A percentile compares a stretch with the other conserved stretches of the same genome.
phyloP scores from a whole-genome alignment of 2,329 filamentous ascomycete genomes.

The Penicillium sp. region DNA sequence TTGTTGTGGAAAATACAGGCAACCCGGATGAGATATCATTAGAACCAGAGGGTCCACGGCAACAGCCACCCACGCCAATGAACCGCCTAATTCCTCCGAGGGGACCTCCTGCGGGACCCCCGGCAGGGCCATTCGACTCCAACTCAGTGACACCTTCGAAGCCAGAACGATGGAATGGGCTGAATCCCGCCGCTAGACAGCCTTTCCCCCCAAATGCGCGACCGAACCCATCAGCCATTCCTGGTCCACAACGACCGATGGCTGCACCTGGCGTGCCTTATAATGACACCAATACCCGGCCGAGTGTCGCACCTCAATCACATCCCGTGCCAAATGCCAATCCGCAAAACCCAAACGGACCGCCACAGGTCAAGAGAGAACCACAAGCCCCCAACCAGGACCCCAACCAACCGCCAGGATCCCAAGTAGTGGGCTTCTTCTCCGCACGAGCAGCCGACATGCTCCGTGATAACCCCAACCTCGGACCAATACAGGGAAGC shows the following conservation, averaged over 20 bases:
- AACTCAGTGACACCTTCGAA: slow-evolving; percentile 38
- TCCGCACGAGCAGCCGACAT: slow-evolving; percentile 62
- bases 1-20: slow-evolving; percentile 62
- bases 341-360: slow-evolving; percentile 13
- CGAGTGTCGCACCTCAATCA: slow-evolving; percentile 17
- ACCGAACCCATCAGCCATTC: slow-evolving; percentile 17
- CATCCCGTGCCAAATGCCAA: slow-evolving; percentile 7
- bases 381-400: slow-evolving; percentile 18
- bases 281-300: slow-evolving; percentile 19
- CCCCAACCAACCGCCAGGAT: slow-evolving; percentile 26
- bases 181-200: slow-evolving; percentile 19
- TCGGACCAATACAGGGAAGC: slow-evolving; percentile 42
- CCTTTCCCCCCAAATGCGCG: slow-evolving; percentile 22
- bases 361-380: slow-evolving; percentile 26
- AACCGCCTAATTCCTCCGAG: slow-evolving; percentile 20
- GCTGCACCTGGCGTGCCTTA: slow-evolving; percentile 15
- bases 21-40: slow-evolving; percentile 73
- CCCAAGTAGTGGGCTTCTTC: slow-evolving; percentile 54
- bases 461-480: slow-evolving; percentile 49
- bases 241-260: slow-evolving; percentile 18
- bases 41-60: slow-evolving; percentile 30
- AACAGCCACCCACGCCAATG: slow-evolving; percentile 26
- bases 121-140: slow-evolving; percentile 19
- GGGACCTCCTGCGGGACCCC: slow-evolving; percentile 12
- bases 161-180: slow-evolving; percentile 30